A percentile compares a stretch with the other conserved stretches of the same genome.
These are phyloP conservation scores for Colletotrichum siamense DNA, from an alignment of 2,329 filamentous ascomycete genomes.

Conservation along the genomic window DNA sequence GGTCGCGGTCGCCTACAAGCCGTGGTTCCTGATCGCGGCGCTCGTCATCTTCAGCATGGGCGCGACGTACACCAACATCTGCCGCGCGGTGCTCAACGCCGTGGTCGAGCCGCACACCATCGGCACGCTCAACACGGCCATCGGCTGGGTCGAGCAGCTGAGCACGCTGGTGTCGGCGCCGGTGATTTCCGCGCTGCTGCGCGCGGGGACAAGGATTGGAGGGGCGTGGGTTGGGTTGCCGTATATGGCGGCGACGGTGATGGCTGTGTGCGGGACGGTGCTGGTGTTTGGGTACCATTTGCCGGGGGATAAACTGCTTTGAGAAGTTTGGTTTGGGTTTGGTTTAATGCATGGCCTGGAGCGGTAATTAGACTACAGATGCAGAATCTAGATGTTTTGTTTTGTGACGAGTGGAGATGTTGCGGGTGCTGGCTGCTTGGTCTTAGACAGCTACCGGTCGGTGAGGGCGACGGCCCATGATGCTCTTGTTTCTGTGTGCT, in stretches of 20 bases:
- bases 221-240: constrained; percentile 56
- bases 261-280: constrained; percentile 33
- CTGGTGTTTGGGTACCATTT: constrained; percentile 36
- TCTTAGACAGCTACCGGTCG: neutral
- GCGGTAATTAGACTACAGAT: neutral
- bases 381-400: neutral
- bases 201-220: constrained; percentile 49
- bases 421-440: neutral
- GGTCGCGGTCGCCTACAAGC: constrained; percentile 39
- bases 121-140: constrained; percentile 57
- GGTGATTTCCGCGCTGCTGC: constrained; percentile 50
- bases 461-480: neutral
- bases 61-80: constrained; percentile 44
- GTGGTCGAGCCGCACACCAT: constrained; percentile 59
- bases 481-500: no score
- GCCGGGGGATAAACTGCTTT: constrained; percentile 21
- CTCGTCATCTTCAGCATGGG: constrained; percentile 53
- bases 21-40: constrained; percentile 40
- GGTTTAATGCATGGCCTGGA: neutral
- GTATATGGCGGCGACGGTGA: constrained; percentile 42
- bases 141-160: constrained; percentile 54
- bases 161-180: constrained; percentile 54
- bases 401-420: neutral
- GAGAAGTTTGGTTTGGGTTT: neutral
- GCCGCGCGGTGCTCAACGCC: constrained; percentile 56